Evolutionary conservation across 306 rosid genomes (phyloP).

Genomic region (Pterocarpus macrocarpus): DNA sequence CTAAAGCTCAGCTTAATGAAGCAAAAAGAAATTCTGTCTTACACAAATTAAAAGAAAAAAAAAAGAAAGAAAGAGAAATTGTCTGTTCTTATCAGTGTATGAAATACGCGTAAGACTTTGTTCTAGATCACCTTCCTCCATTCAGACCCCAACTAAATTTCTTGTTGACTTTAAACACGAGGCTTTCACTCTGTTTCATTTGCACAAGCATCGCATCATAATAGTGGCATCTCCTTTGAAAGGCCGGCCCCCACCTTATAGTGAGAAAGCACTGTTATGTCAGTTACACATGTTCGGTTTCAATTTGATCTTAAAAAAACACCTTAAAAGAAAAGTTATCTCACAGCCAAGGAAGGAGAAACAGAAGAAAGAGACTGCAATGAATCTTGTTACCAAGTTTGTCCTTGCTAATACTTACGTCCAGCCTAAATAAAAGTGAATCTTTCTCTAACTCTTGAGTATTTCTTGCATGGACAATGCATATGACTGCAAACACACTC

Average conservation of each 20-base stretch:
- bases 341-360: neutral
- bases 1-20: constrained; percentile 18
- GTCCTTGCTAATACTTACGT: neutral
- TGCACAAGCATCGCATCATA: constrained; percentile 58
- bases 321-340: too few relatives aligned
- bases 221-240: constrained; percentile 46
- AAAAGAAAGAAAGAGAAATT: neutral
- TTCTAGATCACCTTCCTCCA: too few relatives aligned
- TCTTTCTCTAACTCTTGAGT: constrained; percentile 2
- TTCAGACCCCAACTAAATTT: neutral
- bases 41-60: neutral
- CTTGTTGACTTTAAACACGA: constrained; percentile 50
- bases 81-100: neutral
- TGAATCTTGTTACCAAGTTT: constrained; percentile 9
- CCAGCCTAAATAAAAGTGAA: constrained; percentile 15
- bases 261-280: constrained; percentile 51
- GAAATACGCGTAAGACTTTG: too few relatives aligned
- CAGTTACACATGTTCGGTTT: constrained; percentile 51
- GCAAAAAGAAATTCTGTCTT: constrained; percentile 25
- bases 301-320: constrained; percentile 33
- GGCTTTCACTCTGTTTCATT: constrained; percentile 51
- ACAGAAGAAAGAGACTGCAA: constrained; percentile 26
- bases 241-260: constrained; percentile 8
- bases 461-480: constrained; percentile 5
- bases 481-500: neutral